A percentile compares a stretch with the other conserved stretches of the same genome.
phyloP scores from a whole-genome alignment of 2,329 filamentous ascomycete genomes.

The Venturia asperata region DNA sequence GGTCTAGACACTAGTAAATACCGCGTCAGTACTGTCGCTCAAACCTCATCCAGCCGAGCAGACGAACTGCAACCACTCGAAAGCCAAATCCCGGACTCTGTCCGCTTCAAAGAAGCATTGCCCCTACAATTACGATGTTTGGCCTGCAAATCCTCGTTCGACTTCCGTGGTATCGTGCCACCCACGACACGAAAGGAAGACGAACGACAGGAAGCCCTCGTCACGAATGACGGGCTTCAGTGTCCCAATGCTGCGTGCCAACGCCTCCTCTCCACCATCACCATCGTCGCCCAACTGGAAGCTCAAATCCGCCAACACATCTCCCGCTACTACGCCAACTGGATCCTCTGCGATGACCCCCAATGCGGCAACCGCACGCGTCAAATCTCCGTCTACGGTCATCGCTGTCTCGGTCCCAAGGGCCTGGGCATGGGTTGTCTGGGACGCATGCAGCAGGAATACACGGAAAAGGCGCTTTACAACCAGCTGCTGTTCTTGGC shows the following conservation, averaged over 20 bases:
- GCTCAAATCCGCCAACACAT: slow-evolving; percentile 71
- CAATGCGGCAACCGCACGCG: slow-evolving; percentile 74
- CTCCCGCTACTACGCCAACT: slow-evolving; percentile 82
- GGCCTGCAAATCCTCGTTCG: slow-evolving; percentile 62
- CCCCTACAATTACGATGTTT: slow-evolving; percentile 75
- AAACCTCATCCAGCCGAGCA: slow-evolving; percentile 45
- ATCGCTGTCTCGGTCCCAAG: slow-evolving; percentile 78
- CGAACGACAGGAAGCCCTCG: slow-evolving; percentile 44
- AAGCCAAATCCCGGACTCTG: slow-evolving; percentile 83
- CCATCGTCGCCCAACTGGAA: slow-evolving; percentile 80
- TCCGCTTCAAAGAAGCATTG: slow-evolving; percentile 77
- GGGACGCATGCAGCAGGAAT: slow-evolving; percentile 83
- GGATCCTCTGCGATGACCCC: slow-evolving; percentile 83
- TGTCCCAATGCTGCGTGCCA: slow-evolving; percentile 61
- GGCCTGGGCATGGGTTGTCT: slow-evolving; percentile 78
- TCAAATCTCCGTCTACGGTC: slow-evolving; percentile 88
- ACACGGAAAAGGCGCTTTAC: slow-evolving; percentile 82
- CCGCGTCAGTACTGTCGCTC: slow-evolving; percentile 55
- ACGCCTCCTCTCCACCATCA: slow-evolving; percentile 59
- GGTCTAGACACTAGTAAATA: slow-evolving; percentile 89
- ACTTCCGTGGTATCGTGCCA: slow-evolving; percentile 67
- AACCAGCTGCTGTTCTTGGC: slow-evolving; percentile 90
- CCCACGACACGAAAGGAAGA: slow-evolving; percentile 25
- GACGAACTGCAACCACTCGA: slow-evolving; percentile 80
- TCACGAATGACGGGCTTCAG: slow-evolving; percentile 66